Base-by-base conservation (phyloP, 768 basidiomycete genomes). In the Amyloporia xantha region DNA sequence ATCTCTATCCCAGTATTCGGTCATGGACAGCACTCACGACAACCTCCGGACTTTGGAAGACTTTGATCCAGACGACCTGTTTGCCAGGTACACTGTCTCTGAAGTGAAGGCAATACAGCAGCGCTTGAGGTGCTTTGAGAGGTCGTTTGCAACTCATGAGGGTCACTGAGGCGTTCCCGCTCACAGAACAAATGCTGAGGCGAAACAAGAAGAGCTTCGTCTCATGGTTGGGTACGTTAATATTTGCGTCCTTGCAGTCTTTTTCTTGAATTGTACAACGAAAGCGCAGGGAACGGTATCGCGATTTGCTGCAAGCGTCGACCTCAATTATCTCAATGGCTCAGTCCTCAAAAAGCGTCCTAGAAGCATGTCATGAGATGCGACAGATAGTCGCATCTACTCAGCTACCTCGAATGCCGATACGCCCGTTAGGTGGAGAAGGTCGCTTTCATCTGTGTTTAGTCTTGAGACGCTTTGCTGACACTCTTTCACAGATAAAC, bases 221-320 rank as follows among this genome's bases (percentile, higher is more conserved):
- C 72, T 87, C 39, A 92, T 91, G 90, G 90, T 92, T 68, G 90
- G 90, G 90, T 92, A 71, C 78, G 90, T 83, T 54, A 49, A 15
- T 50, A 15, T 23, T 11, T 30, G 23, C 27, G 23, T 7, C 10
- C 12, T 23, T 23, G 6, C 10, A 36, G 19, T 11, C 13, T 11
- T 41, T 30, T 38, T 40, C 46, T 21, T 67, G 66, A 67, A 70
- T 58, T 63, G 60, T 68, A 68, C 59, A 62, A 62, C 69, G 78
- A 78, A 82, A 80, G 78, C 60, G 64, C 66, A 92, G 90, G 68
- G 90, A 91, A 81, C 82, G 89, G 56, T 92, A 92, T 66, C 82
- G 90, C 39, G 90, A 92, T 64, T 72, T 92, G 25, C 69, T 92
- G 27, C 86, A 91, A 67, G 88, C 90, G 1, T 91, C 90, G 0